Conservation (phyloP, 345 rosid species). For the Salix exigua region DNA sequence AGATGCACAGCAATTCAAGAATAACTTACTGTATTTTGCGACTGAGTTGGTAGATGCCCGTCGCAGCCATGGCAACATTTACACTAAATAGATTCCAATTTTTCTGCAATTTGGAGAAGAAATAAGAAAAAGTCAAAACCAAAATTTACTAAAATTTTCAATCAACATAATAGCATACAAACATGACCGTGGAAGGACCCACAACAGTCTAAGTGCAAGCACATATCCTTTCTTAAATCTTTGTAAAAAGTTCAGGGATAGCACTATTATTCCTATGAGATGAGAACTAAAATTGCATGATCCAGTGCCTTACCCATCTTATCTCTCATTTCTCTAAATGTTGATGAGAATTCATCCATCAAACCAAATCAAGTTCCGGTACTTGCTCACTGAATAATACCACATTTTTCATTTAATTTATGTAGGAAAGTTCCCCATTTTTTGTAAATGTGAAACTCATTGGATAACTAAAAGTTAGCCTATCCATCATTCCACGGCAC, state of each 20-base stretch:
- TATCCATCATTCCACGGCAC: not conserved
- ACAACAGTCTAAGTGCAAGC: too few species aligned
- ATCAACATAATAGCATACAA: not conserved
- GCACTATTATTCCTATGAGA: not conserved
- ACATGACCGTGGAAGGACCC: too few species aligned
- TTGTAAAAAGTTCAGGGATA: not conserved
- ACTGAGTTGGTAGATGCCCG: conserved; percentile 78
- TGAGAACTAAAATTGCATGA: not conserved
- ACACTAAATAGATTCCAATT: conserved; percentile 95
- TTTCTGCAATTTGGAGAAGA: conserved; percentile 48
- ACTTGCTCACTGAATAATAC: not conserved
- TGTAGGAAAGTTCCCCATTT: not conserved
- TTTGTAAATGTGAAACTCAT: not conserved
- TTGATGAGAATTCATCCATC: not conserved
- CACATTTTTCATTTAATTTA: not conserved
- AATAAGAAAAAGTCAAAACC: not conserved
- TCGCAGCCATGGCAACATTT: conserved; percentile 77
- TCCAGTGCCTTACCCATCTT: not conserved
- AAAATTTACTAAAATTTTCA: conserved; percentile 1
- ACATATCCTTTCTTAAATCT: not conserved
- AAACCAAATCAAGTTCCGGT: not conserved
- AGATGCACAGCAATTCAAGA: not conserved
- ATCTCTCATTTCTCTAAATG: not conserved
- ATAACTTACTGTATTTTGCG: conserved; percentile 72
- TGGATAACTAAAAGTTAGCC: not conserved